Evolutionary conservation across 495 filamentous ascomycete genomes (phyloP).

Genomic region (Xylaria flabelliformis): DNA sequence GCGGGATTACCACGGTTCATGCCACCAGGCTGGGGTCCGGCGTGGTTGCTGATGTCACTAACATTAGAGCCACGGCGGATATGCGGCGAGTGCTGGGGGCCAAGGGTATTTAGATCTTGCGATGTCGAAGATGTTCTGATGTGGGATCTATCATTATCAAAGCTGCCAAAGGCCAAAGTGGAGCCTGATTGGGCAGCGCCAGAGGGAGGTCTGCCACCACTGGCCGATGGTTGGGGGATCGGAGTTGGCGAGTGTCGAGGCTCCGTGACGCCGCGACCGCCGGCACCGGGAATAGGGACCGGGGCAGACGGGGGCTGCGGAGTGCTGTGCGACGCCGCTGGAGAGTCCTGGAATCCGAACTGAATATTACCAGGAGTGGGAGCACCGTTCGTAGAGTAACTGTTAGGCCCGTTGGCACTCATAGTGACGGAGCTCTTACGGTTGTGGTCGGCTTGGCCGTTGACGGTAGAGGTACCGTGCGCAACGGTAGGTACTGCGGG

Average conservation of each 20-base stretch:
- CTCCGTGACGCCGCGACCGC: slow-evolving; percentile 67
- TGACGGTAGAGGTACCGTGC: slow-evolving; percentile 59
- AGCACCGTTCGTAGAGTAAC: slow-evolving; percentile 76
- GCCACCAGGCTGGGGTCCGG: slow-evolving; percentile 57
- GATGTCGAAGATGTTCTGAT: slow-evolving; percentile 56
- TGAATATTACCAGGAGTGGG: slow-evolving; percentile 65
- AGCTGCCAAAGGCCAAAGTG: slow-evolving; percentile 77
- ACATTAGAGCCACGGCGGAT: slow-evolving; percentile 80
- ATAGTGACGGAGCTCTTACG: slow-evolving; percentile 89
- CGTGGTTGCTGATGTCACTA: slow-evolving; percentile 72
- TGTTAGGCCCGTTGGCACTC: slow-evolving; percentile 75
- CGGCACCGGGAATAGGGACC: slow-evolving; percentile 67
- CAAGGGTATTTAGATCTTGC: slow-evolving; percentile 66
- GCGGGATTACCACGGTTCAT: slow-evolving; percentile 49
- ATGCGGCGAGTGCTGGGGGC: slow-evolving; percentile 68
- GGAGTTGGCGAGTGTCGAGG: slow-evolving; percentile 84
- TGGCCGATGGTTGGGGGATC: slow-evolving; percentile 84
- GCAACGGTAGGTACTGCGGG: slow-evolving; percentile 67
- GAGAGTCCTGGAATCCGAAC: slow-evolving; percentile 82
- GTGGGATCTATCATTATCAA: slow-evolving; percentile 71
- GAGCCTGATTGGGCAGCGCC: slow-evolving; percentile 68
- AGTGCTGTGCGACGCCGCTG: slow-evolving; percentile 67
- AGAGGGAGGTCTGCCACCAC: slow-evolving; percentile 82
- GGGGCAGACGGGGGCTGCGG: slow-evolving; percentile 65
- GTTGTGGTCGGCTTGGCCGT: slow-evolving; percentile 71